Evolutionary conservation across 2,329 filamentous ascomycete genomes (phyloP).

Genomic region (Waltergamsia citrina): DNA sequence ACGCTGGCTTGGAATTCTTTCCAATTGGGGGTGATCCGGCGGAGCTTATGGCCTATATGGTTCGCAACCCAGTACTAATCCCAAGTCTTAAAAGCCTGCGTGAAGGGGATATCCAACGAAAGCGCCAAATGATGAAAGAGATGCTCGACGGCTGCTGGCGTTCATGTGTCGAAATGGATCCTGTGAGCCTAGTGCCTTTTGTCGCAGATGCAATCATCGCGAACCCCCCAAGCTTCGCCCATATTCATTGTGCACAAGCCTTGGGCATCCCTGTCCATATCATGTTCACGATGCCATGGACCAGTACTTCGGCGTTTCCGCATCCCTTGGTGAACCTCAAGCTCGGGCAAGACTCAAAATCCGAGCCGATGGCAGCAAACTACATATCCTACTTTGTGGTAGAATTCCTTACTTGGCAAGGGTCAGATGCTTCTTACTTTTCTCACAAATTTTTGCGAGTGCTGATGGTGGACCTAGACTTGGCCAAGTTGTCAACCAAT

Average conservation of each 20-base stretch:
- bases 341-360: constrained; percentile 21
- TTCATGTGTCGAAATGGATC: constrained; percentile 16
- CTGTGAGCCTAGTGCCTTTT: constrained; percentile 53
- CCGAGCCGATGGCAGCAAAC: constrained; percentile 90
- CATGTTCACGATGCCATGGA: constrained; percentile 99
- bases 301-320: constrained; percentile 85
- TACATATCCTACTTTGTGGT: constrained; percentile 93
- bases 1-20: constrained; percentile 89
- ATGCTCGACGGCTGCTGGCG: constrained; percentile 19
- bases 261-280: constrained; percentile 91
- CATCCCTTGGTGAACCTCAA: constrained; percentile 88
- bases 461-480: constrained; percentile 23
- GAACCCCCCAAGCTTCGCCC: constrained; percentile 91
- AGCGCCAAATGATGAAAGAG: constrained; percentile 63
- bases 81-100: constrained; percentile 75
- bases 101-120: constrained; percentile 95
- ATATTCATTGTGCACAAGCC: constrained; percentile 94
- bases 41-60: constrained; percentile 91
- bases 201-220: constrained; percentile 86
- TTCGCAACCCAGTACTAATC: constrained; percentile 83
- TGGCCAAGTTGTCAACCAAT: constrained; percentile 64
- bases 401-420: constrained; percentile 73
- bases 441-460: background rate
- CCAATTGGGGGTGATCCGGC: constrained; percentile 84
- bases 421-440: constrained; percentile 18